A percentile compares a stretch with the other conserved stretches of the same genome.
Evolutionary conservation across 441 rosid species (phyloP).

Genomic region (Adansonia grandidieri): DNA sequence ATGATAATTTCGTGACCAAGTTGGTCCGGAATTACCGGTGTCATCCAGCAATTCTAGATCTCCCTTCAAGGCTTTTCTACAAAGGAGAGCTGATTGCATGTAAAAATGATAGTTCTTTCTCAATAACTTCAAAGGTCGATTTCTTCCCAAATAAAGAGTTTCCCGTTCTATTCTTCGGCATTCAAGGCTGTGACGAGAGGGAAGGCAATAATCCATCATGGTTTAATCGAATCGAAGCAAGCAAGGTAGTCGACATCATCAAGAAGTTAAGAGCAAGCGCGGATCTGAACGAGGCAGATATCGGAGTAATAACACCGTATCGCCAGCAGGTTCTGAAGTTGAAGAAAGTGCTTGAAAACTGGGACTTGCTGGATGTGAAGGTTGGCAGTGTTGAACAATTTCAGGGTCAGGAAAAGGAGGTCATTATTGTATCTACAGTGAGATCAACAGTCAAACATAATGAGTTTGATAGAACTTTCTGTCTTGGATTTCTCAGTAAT

Average conservation of each 20-base stretch:
- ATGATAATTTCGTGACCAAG: conserved; percentile 52
- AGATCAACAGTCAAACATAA: conserved; percentile 66
- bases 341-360: conserved; percentile 51
- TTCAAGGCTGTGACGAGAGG: conserved; percentile 76
- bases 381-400: conserved; percentile 84
- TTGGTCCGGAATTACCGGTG: conserved; percentile 61
- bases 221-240: conserved; percentile 73
- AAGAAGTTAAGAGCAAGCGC: conserved; percentile 41
- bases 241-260: conserved; percentile 63
- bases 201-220: conserved; percentile 78
- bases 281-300: conserved; percentile 49
- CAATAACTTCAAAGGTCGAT: conserved; percentile 30
- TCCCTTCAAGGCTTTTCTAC: conserved; percentile 68
- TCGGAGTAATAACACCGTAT: conserved; percentile 73
- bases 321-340: conserved; percentile 66
- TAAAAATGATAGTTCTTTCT: conserved; percentile 46
- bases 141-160: conserved; percentile 52
- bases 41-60: conserved; percentile 59
- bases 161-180: conserved; percentile 64
- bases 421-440: conserved; percentile 68
- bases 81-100: conserved; percentile 61
- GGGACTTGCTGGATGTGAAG: conserved; percentile 48
- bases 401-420: conserved; percentile 73
- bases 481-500: conserved; percentile 70
- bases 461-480: conserved; percentile 57